Conservation (phyloP, 148 eudicot genomes). For the Camellia lanceoleosa region DNA sequence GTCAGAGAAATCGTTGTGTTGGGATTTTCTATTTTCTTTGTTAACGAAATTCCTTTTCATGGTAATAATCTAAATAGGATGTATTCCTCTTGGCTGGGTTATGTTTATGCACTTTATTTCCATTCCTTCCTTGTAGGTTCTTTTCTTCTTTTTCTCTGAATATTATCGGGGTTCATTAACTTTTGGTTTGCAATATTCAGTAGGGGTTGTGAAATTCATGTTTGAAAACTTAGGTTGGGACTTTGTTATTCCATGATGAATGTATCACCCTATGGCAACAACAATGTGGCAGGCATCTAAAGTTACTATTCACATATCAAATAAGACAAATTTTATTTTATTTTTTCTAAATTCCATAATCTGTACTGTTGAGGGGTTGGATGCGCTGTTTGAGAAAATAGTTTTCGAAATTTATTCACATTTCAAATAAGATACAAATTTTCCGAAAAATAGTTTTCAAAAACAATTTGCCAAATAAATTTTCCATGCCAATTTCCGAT, state of each 20-base stretch:
- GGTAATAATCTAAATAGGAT: background rate
- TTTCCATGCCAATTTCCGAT: no score
- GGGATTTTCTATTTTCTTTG: background rate
- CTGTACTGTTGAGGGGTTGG: background rate
- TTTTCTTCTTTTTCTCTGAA: no score
- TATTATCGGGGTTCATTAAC: no score
- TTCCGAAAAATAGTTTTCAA: no score
- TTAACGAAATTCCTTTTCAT: background rate
- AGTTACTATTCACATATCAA: background rate
- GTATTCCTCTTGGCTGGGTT: background rate
- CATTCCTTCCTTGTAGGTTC: no score
- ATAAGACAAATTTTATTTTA: background rate
- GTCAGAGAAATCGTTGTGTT: background rate
- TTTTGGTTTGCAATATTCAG: no score
- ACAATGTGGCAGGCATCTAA: background rate
- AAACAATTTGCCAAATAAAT: no score
- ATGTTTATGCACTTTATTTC: no score
- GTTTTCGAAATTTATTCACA: no score
- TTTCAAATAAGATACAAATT: no score
- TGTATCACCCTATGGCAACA: background rate
- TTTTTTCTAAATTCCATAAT: background rate
- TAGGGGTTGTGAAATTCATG: no score
- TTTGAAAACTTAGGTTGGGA: background rate
- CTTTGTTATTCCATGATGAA: background rate
- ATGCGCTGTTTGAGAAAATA: no score